Conservation (phyloP, 805 yeast genomes). For the Osmozyma mogii region DNA sequence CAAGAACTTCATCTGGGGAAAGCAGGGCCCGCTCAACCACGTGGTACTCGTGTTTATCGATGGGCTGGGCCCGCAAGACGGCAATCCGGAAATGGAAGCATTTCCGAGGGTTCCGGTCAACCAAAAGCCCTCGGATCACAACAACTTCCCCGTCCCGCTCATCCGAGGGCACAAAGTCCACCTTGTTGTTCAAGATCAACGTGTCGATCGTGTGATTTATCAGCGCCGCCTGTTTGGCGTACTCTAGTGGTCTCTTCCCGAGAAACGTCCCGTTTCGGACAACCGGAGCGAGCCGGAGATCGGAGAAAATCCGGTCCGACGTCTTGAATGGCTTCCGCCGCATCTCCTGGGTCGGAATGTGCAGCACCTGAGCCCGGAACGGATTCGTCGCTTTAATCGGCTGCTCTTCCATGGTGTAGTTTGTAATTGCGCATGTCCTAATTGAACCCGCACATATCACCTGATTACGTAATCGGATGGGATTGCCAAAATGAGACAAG, state of each 20-base stretch:
- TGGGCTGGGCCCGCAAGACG: conserved; percentile 3
- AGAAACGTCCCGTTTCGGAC: conserved; percentile 13
- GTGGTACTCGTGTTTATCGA: conserved; percentile 32
- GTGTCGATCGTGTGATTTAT: conserved; percentile 12
- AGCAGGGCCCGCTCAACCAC: conserved; percentile 16
- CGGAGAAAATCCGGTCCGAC: conserved; percentile 59
- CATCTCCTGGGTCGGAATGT: no score
- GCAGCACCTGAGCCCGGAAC: no score
- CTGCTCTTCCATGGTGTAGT: no score
- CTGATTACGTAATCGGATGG: no score
- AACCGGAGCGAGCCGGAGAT: conserved; percentile 29
- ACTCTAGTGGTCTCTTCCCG: conserved; percentile 27
- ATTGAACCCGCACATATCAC: no score
- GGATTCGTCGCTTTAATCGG: no score
- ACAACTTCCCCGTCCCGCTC: conserved; percentile 17
- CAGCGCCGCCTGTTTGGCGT: conserved; percentile 18
- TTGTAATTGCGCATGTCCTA: no score
- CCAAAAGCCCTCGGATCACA: conserved; percentile 25
- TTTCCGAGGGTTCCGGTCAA: conserved; percentile 6
- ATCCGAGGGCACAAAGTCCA: conserved; percentile 26
- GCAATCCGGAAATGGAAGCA: conserved; percentile 23
- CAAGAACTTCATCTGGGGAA: conserved; percentile 21
- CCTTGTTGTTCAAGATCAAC: conserved; percentile 27
- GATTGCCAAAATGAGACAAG: no score
- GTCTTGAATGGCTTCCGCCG: conserved; percentile 45